Conservation (phyloP, 2,329 filamentous ascomycete species). For the Uncinocarpus reesii region DNA sequence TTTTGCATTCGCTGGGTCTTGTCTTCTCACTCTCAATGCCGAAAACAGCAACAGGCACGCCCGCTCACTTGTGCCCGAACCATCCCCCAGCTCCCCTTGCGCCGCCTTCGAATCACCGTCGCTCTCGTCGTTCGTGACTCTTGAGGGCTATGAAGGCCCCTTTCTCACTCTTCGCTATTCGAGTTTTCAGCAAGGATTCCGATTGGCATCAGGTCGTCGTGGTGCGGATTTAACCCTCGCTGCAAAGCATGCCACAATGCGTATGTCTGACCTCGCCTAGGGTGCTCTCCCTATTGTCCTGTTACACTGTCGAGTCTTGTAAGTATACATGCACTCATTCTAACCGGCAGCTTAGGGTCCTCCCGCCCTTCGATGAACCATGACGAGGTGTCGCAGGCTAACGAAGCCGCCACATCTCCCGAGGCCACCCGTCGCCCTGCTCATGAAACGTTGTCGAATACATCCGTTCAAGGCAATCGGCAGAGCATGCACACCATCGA, state of each 20-base stretch:
- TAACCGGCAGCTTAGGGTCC: slow-evolving; percentile 3
- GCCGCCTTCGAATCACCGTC: neutral
- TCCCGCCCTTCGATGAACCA: slow-evolving; percentile 4
- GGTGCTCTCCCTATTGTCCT: neutral
- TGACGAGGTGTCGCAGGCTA: slow-evolving; percentile 4
- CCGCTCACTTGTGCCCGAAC: slow-evolving; percentile 3
- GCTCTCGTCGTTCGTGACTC: neutral
- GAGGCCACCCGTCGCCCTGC: neutral
- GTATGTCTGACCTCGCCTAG: slow-evolving; percentile 1
- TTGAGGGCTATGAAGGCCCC: slow-evolving; percentile 2
- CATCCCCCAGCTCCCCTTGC: neutral
- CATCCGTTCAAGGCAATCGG: slow-evolving; percentile 19
- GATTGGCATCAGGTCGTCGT: neutral
- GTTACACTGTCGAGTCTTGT: neutral
- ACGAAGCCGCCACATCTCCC: neutral
- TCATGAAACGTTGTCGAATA: neutral
- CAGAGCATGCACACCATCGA: slow-evolving; percentile 32
- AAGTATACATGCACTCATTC: neutral
- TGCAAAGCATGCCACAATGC: slow-evolving; percentile 11
- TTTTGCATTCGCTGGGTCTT: slow-evolving; percentile 6
- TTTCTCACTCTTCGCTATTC: neutral
- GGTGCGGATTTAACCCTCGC: neutral
- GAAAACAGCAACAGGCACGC: slow-evolving; percentile 13
- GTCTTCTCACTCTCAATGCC: slow-evolving; percentile 7
- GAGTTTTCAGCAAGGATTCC: slow-evolving; percentile 3